These are phyloP conservation scores for Lasiodiplodia sp. DNA, from an alignment of 2,329 filamentous ascomycete species.

Conservation along the genomic window DNA sequence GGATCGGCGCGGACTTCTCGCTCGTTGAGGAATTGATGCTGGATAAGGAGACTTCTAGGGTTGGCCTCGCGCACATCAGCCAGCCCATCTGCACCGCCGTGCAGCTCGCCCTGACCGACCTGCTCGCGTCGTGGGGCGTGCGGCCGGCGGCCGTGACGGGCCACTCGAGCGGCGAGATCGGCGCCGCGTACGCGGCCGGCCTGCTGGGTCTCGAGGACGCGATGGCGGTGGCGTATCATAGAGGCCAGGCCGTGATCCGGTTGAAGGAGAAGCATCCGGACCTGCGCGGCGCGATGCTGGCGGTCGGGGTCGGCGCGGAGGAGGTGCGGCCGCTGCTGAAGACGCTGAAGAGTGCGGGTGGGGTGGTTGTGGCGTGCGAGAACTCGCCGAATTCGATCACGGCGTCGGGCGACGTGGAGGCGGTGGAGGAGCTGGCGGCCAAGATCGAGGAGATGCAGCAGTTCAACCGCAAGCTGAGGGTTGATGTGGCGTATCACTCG, in stretches of 20 bases:
- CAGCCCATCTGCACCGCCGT: slow-evolving; percentile 39
- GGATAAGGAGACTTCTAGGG: slow-evolving; percentile 34
- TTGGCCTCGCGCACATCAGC: slow-evolving; percentile 36
- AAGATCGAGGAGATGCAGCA: slow-evolving; percentile 44
- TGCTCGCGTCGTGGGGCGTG: slow-evolving; percentile 39
- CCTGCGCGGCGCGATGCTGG: slow-evolving; percentile 25
- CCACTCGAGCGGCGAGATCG: slow-evolving; percentile 43
- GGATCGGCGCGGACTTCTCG: slow-evolving; percentile 31
- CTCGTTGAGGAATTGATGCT: slow-evolving; percentile 37
- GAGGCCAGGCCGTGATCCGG: slow-evolving; percentile 24
- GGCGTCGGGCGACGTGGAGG: slow-evolving; percentile 51
- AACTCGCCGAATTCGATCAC: slow-evolving; percentile 55
- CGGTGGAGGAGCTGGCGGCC: slow-evolving; percentile 42
- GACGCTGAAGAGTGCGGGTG: slow-evolving; percentile 6
- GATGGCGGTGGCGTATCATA: slow-evolving; percentile 40
- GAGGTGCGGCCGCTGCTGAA: slow-evolving; percentile 17
- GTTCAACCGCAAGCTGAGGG: slow-evolving; percentile 51
- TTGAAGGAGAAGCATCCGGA: slow-evolving; percentile 23
- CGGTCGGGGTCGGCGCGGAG: slow-evolving; percentile 15
- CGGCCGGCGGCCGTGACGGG: slow-evolving; percentile 38
- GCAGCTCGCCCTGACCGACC: slow-evolving; percentile 39
- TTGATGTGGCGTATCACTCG: slow-evolving; percentile 56
- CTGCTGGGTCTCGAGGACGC: slow-evolving; percentile 34
- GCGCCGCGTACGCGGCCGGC: slow-evolving; percentile 39
- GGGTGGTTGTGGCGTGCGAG: slow-evolving; percentile 38